Evolutionary conservation across 805 yeast genomes (phyloP).

Genomic region (Metschnikowia hibisci): DNA sequence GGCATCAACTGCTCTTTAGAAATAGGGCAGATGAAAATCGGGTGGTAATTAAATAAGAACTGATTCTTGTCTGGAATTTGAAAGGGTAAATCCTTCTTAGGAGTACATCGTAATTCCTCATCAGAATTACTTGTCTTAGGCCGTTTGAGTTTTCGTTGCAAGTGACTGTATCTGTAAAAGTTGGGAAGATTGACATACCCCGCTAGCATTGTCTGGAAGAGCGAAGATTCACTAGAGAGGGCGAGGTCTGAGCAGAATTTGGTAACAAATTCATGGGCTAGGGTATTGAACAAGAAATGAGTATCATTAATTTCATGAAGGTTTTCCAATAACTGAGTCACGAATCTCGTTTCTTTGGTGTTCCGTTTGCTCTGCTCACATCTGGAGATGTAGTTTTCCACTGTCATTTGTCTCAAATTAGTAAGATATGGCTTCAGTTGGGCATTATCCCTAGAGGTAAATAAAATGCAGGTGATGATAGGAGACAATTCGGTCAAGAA

Average conservation of each 20-base stretch:
- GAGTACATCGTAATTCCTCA: constrained; percentile 11
- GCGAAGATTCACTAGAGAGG: constrained; percentile 38
- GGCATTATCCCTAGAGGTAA: constrained; percentile 15
- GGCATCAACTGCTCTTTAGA: constrained; percentile 42
- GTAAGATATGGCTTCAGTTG: constrained; percentile 9
- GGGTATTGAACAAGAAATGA: constrained; percentile 29
- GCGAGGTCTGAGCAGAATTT: constrained; percentile 36
- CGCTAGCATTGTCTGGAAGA: constrained; percentile 38
- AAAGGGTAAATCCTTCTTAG: constrained; percentile 37
- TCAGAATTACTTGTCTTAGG: not conserved
- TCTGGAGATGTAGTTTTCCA: constrained; percentile 1
- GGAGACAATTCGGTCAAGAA: constrained; percentile 34
- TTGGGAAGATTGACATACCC: constrained; percentile 41
- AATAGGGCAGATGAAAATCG: constrained; percentile 45
- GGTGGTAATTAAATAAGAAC: constrained; percentile 39
- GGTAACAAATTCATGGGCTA: constrained; percentile 39
- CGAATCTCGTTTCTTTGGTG: constrained; percentile 24
- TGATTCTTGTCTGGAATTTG: constrained; percentile 38
- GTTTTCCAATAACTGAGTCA: constrained; percentile 28
- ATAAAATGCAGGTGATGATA: constrained; percentile 30
- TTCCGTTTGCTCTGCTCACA: constrained; percentile 15
- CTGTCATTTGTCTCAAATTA: constrained; percentile 1
- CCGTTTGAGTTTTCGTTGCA: constrained; percentile 29
- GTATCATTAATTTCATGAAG: constrained; percentile 28
- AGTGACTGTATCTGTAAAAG: constrained; percentile 38